phyloP scores from a whole-genome alignment of 176 grass and related monocot genomes.

The Eremochloa ophiuroides region DNA sequence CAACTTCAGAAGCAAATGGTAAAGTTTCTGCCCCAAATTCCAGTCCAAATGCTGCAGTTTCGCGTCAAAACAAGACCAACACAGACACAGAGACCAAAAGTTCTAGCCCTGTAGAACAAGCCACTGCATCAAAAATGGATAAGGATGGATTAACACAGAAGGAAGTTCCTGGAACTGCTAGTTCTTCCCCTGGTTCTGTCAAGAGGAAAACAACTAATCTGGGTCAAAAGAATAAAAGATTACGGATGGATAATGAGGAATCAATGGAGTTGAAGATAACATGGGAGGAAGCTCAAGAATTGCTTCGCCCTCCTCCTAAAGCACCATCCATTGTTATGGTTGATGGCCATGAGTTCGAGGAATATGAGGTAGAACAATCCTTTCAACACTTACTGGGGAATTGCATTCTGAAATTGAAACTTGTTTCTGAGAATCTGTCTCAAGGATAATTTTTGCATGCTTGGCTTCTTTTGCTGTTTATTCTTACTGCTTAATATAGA shows the following conservation, averaged over 20 bases:
- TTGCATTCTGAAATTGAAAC: background rate
- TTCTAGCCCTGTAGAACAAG: conserved; percentile 44
- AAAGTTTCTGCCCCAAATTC: conserved; percentile 42
- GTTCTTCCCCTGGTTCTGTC: conserved; percentile 39
- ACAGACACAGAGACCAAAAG: conserved; percentile 39
- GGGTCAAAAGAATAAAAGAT: conserved; percentile 76
- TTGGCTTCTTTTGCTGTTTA: background rate
- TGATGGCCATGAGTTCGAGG: conserved; percentile 94
- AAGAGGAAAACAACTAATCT: conserved; percentile 81
- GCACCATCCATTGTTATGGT: conserved; percentile 64
- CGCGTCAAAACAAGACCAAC: conserved; percentile 48
- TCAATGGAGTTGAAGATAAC: conserved; percentile 97
- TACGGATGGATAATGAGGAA: conserved; percentile 90
- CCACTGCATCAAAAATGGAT: conserved; percentile 32
- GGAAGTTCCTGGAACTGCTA: conserved; percentile 47
- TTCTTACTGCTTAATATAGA: conserved; percentile 2
- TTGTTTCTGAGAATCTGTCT: conserved; percentile 9
- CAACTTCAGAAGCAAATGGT: conserved; percentile 42
- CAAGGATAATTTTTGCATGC: background rate
- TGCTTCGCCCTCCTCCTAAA: conserved; percentile 81
- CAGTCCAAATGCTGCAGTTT: conserved; percentile 34
- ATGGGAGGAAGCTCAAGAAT: conserved; percentile 96
- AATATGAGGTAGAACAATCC: conserved; percentile 71
- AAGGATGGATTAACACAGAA: conserved; percentile 54
- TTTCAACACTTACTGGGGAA: background rate